Evolutionary conservation across 257 asterid genomes (phyloP).

Genomic region (Scutellaria barbata): DNA sequence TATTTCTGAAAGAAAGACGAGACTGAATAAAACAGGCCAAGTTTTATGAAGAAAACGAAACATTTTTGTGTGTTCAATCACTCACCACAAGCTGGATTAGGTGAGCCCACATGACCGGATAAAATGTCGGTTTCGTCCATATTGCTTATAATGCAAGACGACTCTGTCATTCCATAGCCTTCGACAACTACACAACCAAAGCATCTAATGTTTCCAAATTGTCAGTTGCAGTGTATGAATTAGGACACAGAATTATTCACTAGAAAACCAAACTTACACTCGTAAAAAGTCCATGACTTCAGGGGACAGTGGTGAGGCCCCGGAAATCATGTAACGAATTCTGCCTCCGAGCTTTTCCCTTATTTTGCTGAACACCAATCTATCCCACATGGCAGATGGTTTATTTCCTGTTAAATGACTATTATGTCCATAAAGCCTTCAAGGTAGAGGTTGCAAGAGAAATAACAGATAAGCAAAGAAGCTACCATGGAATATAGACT

Average conservation of each 20-base stretch:
- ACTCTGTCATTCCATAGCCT: slow-evolving; percentile 89
- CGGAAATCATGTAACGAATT: slow-evolving; percentile 75
- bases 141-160: slow-evolving; percentile 68
- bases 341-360: slow-evolving; percentile 78
- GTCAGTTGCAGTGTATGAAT: neutral
- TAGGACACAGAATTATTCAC: neutral
- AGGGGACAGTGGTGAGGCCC: slow-evolving; percentile 86
- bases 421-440: too few species aligned
- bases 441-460: neutral
- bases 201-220: slow-evolving; percentile 49
- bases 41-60: neutral
- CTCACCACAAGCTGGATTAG: slow-evolving; percentile 78
- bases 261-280: slow-evolving; percentile 53
- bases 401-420: slow-evolving; percentile 52
- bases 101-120: slow-evolving; percentile 83
- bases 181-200: slow-evolving; percentile 69
- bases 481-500: slow-evolving; percentile 62
- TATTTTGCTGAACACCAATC: slow-evolving; percentile 70
- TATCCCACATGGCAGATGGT: slow-evolving; percentile 77
- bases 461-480: neutral
- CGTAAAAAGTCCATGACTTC: slow-evolving; percentile 77
- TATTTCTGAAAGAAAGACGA: slow-evolving; percentile 46
- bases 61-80: slow-evolving; percentile 11
- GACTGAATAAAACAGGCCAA: neutral
- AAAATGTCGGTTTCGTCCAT: slow-evolving; percentile 66